Evolutionary conservation across 306 rosid genomes (phyloP), one percentile per base, ranked within the genome.

Genomic region (Dalbergia oliveri): DNA sequence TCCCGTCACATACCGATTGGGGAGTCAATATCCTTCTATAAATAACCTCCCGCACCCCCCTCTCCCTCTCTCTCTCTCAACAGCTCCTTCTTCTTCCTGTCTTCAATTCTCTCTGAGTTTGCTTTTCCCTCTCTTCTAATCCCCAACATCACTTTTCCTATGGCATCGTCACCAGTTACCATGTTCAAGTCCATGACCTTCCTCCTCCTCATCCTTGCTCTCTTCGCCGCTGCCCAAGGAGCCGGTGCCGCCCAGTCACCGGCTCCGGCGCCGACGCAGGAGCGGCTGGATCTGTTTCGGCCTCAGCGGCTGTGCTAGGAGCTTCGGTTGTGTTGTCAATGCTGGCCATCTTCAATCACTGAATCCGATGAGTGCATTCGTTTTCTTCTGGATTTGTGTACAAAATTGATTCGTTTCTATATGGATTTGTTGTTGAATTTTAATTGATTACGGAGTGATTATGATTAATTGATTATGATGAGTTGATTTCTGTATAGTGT

Each of bases 171-270:
- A 7, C 11, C 12, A 14, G 14, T 45, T 14, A 63, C 35, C 72
- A 19, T 23, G 8, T 34, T 72, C 77, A 87, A 84, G 81, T 79
- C 69, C 31, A 16, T 79, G 37, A 23, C 64, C 34, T 0, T 37
- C 41, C 41, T 63, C 47, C 9, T 79, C 74, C 75, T 81, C 7
- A 34, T 51, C 26, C 65, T 73, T 3, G 66, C 63, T 5, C 10
- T 84, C 57, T 67, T 82, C 51, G 56, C 74, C 8, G 59, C 79
- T 68, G 89, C 86, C 4, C 89, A 85, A 65, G 87, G 81, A 0
- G 45, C 49, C 3, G 66, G 81, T 0, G 45, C 49, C 3, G 66
- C 11, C 3, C 47, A 83, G 9, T 76, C 81, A 0, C 84, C 75
- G 5, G 43, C 79, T 0, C 91, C 82, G 4, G 39, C 35, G 4